Evolutionary conservation across 2,329 filamentous ascomycete species (phyloP).

Genomic region (Aspergillus ustus): DNA sequence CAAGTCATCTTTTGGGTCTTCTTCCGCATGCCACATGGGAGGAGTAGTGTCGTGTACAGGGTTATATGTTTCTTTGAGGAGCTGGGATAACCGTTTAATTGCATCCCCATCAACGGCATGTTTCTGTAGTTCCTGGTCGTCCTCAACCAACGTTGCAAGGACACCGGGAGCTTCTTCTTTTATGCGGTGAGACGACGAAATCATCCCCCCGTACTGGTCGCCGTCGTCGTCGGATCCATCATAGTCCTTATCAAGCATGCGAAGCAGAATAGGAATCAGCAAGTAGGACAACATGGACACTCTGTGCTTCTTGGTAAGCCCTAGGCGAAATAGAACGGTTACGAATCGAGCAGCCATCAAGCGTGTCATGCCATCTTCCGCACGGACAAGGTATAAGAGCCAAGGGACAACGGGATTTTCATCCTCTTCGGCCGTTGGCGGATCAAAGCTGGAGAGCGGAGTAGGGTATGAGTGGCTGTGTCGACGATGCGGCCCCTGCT

Average conservation of each 20-base stretch:
- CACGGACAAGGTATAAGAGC: slow-evolving; percentile 69
- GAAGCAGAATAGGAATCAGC: slow-evolving; percentile 71
- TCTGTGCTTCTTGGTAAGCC: slow-evolving; percentile 66
- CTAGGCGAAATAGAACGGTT: slow-evolving; percentile 70
- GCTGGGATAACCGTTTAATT: slow-evolving; percentile 64
- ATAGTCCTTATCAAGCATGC: slow-evolving; percentile 64
- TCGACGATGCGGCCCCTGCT: slow-evolving; percentile 42
- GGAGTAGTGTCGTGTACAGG: slow-evolving; percentile 54
- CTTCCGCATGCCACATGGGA: slow-evolving; percentile 60
- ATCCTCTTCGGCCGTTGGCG: slow-evolving; percentile 58
- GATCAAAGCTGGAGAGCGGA: slow-evolving; percentile 41
- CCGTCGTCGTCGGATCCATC: slow-evolving; percentile 45
- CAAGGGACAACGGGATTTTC: slow-evolving; percentile 76
- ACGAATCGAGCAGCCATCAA: slow-evolving; percentile 72
- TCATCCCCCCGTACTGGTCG: slow-evolving; percentile 41
- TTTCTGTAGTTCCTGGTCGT: slow-evolving; percentile 78
- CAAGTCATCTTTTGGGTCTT: slow-evolving; percentile 26
- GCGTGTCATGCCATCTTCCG: slow-evolving; percentile 61
- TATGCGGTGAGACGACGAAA: slow-evolving; percentile 56
- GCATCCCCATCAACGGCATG: slow-evolving; percentile 74
- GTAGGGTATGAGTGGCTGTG: slow-evolving; percentile 42
- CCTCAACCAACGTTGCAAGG: slow-evolving; percentile 76
- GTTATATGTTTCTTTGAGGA: slow-evolving; percentile 71
- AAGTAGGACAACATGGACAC: slow-evolving; percentile 69
- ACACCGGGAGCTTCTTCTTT: slow-evolving; percentile 75